phyloP scores from a whole-genome alignment of 2,329 filamentous ascomycete genomes.

The Karstenula rhodostoma region DNA sequence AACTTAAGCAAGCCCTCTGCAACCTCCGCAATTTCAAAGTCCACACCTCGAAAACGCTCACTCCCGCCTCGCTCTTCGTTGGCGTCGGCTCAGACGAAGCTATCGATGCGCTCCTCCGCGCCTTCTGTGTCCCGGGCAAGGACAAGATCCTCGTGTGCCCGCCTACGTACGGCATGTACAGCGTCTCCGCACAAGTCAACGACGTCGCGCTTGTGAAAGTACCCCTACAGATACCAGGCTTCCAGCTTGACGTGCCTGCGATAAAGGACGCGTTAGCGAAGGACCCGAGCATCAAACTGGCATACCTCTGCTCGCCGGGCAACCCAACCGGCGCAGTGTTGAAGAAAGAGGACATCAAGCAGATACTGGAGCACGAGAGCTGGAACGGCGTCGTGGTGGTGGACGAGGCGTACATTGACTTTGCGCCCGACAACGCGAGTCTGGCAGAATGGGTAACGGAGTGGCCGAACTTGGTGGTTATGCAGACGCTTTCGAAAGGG shows the following conservation, averaged over 20 bases:
- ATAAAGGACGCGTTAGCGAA: conserved; percentile 72
- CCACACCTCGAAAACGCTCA: conserved; percentile 77
- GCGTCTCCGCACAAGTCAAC: conserved; percentile 92
- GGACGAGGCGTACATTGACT: conserved; percentile 98
- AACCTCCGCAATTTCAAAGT: conserved; percentile 83
- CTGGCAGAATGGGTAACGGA: conserved; percentile 91
- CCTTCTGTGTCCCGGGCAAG: conserved; percentile 85
- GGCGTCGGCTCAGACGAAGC: conserved; percentile 97
- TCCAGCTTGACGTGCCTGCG: conserved; percentile 73
- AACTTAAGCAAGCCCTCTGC: conserved; percentile 88
- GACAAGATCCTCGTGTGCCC: conserved; percentile 96
- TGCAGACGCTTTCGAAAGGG: conserved; percentile 98
- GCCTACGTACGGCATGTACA: conserved; percentile 98
- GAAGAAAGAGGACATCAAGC: conserved; percentile 74
- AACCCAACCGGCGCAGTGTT: conserved; percentile 90
- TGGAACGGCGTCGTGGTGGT: conserved; percentile 96
- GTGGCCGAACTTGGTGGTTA: conserved; percentile 94
- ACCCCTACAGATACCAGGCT: conserved; percentile 78
- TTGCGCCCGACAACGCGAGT: conserved; percentile 78
- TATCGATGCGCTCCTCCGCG: conserved; percentile 91
- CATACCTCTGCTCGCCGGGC: conserved; percentile 92
- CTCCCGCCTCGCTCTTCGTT: conserved; percentile 86
- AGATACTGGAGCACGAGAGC: conserved; percentile 81
- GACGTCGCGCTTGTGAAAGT: conserved; percentile 86
- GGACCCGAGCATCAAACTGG: conserved; percentile 78